Evolutionary conservation across 495 filamentous ascomycete species (phyloP).

Genomic region (Barbatosphaeria neglecta): DNA sequence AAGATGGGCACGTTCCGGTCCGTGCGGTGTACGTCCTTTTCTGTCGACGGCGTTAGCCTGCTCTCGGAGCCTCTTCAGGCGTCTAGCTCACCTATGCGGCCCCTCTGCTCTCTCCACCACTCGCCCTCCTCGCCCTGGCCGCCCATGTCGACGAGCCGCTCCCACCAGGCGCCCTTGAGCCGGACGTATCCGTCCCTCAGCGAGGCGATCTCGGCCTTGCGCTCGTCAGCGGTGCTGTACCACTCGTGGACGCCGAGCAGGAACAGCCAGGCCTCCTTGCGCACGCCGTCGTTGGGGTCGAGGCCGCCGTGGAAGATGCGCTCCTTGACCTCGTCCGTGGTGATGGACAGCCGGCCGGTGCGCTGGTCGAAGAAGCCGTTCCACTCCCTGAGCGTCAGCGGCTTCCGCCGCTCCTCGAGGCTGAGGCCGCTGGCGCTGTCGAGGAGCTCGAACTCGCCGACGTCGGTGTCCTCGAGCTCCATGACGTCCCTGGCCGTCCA

Average conservation of each 20-base stretch:
- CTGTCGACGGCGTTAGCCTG: slow-evolving; percentile 37
- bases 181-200: slow-evolving; percentile 88
- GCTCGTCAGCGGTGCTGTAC: slow-evolving; percentile 73
- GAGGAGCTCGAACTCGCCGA: slow-evolving; percentile 91
- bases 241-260: slow-evolving; percentile 83
- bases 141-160: slow-evolving; percentile 72
- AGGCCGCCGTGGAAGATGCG: slow-evolving; percentile 91
- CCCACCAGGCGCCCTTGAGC: slow-evolving; percentile 94
- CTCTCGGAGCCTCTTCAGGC: not conserved
- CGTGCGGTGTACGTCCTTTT: slow-evolving; percentile 96
- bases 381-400: slow-evolving; percentile 78
- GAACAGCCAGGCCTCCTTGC: slow-evolving; percentile 96
- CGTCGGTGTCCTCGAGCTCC: slow-evolving; percentile 84
- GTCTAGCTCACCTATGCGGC: slow-evolving; percentile 65
- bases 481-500: slow-evolving; percentile 90
- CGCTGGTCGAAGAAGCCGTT: slow-evolving; percentile 65
- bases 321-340: slow-evolving; percentile 87
- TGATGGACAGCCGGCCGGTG: slow-evolving; percentile 63
- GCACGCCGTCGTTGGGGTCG: slow-evolving; percentile 75
- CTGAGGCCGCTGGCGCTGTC: slow-evolving; percentile 66
- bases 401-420: slow-evolving; percentile 61
- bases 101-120: slow-evolving; percentile 92
- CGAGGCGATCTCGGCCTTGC: slow-evolving; percentile 68
- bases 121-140: slow-evolving; percentile 68
- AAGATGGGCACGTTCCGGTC: slow-evolving; percentile 89